A percentile compares a stretch with the other conserved stretches of the same genome.
Evolutionary conservation across 257 asterid genomes (phyloP).

Genomic region (Phtheirospermum japonicum): DNA sequence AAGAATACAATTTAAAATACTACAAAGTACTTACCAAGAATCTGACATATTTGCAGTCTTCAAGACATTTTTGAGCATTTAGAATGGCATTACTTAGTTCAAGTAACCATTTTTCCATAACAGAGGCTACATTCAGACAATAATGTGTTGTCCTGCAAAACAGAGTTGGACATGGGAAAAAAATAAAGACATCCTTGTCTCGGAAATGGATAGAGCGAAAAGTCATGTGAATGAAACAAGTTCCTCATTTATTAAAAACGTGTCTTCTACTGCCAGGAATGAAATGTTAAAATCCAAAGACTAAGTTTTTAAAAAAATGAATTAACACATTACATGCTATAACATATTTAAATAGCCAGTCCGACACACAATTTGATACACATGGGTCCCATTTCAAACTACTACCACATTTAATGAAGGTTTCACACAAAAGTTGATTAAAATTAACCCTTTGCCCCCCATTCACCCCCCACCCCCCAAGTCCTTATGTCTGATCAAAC

Average conservation of each 20-base stretch:
- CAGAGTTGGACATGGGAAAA: background rate
- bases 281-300: too few relatives aligned
- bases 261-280: too few relatives aligned
- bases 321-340: conserved; percentile 7
- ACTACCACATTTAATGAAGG: conserved; percentile 16
- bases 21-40: conserved; percentile 75
- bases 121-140: conserved; percentile 81
- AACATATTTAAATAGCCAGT: background rate
- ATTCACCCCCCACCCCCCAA: too few relatives aligned
- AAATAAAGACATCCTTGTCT: conserved; percentile 8
- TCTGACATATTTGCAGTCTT: conserved; percentile 87
- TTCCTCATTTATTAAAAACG: background rate
- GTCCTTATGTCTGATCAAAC: conserved; percentile 20
- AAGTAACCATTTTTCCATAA: conserved; percentile 79
- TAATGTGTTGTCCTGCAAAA: conserved; percentile 82
- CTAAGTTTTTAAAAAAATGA: background rate
- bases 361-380: conserved; percentile 4
- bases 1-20: conserved; percentile 8
- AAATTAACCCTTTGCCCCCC: background rate
- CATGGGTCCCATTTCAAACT: background rate
- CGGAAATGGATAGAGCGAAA: background rate
- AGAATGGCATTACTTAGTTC: conserved; percentile 68
- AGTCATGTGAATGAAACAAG: conserved; percentile 9
- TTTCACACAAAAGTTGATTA: background rate
- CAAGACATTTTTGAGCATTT: conserved; percentile 82